phyloP scores from a whole-genome alignment of 2,329 filamentous ascomycete species.

The Fusarium zealandicum region DNA sequence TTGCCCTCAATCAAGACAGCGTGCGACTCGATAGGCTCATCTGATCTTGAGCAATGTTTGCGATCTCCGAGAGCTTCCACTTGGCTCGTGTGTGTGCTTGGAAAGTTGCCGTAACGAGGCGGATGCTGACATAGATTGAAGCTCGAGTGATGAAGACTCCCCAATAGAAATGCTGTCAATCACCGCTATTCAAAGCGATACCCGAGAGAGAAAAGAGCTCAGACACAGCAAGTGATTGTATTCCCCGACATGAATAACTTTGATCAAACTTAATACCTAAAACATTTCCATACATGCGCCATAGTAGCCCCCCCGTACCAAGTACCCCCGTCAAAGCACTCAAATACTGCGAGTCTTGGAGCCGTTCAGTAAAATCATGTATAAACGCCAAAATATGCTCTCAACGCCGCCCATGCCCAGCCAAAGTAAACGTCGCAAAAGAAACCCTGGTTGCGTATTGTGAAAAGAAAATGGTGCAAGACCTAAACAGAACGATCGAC shows the following conservation, averaged over 20 bases:
- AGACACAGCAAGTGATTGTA: too few species aligned
- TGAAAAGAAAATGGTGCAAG: neutral
- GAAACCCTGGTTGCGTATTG: neutral
- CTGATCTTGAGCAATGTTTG: neutral
- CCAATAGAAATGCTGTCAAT: too few species aligned
- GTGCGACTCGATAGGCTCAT: neutral
- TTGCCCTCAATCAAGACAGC: neutral
- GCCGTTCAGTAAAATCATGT: neutral
- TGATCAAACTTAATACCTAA: too few species aligned
- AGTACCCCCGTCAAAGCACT: neutral
- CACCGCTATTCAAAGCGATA: too few species aligned
- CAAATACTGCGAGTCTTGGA: neutral
- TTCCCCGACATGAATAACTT: too few species aligned
- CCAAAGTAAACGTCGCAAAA: neutral
- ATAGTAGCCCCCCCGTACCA: neutral
- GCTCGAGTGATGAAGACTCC: too few species aligned
- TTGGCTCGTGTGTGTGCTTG: too few species aligned
- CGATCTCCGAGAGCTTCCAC: too few species aligned
- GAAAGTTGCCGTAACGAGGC: too few species aligned
- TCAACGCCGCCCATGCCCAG: constrained; percentile 11
- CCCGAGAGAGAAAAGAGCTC: too few species aligned
- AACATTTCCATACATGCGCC: too few species aligned
- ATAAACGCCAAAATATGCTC: constrained; percentile 16
- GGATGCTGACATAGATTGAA: too few species aligned
- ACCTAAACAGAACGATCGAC: constrained; percentile 28